Base-by-base conservation (phyloP, 345 rosid species). In the Physaria fendleri region DNA sequence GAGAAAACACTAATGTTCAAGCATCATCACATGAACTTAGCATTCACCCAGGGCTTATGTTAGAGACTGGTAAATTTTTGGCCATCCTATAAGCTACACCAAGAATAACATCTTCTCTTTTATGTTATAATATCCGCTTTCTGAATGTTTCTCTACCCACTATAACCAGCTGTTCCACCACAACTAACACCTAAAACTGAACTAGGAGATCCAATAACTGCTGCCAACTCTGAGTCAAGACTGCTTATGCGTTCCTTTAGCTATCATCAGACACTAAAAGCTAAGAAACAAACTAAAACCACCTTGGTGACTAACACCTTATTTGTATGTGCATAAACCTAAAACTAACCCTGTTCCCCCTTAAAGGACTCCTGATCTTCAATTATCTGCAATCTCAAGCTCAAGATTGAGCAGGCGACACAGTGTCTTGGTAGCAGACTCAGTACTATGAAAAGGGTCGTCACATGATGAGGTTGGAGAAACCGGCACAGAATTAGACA, bases 341-440 rank as follows among this genome's bases (percentile, higher is more conserved):
- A 79, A 59, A 30, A 48, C 75, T 66, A 79, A 64, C 52, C 79
- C 65, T 25, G 55, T 57, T 46, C 65, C 62, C 72, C 59, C 41
- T n/a, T n/a, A n/a, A 40, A 49, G 58, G 6, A 62, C 79, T 65
- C 79, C 77, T 58, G n/a, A 56, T 9, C 66, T 50, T 78, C 85
- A 82, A 14, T 82, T 77, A 65, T 87, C 85, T 0, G 67, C 74
- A 59, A 59, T 47, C 52, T 93, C 91, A 67, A 93, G 90, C 60
- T 93, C 91, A 65, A 93, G 90, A 59, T 93, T 87, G 71, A 93
- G 95, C 72, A 93, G 83, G 78, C 92, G 99, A 68, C 99, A 88
- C 65, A 93, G 74, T 16, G 84, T 85, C 85, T 68, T 61, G 3
- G 99, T 89, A 35, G 99, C 99, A 49, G 85, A 80, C 74, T 84